Conservation (phyloP, 768 basidiomycete genomes). For the Trametes gibbosa region DNA sequence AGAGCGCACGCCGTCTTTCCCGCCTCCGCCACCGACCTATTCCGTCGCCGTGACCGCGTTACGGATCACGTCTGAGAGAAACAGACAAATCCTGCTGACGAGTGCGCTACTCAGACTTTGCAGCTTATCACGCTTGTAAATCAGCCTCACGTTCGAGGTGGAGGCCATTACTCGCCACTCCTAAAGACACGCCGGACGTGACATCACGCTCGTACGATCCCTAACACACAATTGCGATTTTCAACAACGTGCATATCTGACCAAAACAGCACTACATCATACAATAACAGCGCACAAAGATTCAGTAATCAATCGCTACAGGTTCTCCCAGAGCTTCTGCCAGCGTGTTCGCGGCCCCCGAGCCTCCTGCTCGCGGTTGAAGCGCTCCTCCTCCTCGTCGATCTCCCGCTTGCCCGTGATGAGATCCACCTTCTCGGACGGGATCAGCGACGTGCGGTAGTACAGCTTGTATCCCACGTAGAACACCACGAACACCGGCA, state of each 20-base stretch:
- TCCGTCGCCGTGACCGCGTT: background rate
- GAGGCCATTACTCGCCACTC: no score
- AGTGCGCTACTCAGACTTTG: background rate
- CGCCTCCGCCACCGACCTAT: background rate
- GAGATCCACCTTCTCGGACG: constrained; percentile 54
- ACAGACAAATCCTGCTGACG: background rate
- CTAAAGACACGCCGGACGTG: no score
- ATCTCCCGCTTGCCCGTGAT: constrained; percentile 56
- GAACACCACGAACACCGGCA: constrained; percentile 35
- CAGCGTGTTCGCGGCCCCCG: constrained; percentile 25
- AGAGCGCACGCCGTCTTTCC: constrained; percentile 7
- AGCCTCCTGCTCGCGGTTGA: constrained; percentile 40
- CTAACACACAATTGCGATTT: no score
- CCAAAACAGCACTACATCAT: background rate
- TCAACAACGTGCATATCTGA: no score
- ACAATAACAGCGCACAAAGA: background rate
- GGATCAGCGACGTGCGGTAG: constrained; percentile 35
- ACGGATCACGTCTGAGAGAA: background rate
- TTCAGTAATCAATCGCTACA: constrained; percentile 14
- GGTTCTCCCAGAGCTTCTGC: constrained; percentile 27
- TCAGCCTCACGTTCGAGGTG: no score
- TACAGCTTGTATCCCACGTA: constrained; percentile 37
- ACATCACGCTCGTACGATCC: no score
- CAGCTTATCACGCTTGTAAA: no score
- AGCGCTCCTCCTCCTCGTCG: constrained; percentile 60